Evolutionary conservation across 331 rosid genomes (phyloP).

Genomic region (Ulmus americana): DNA sequence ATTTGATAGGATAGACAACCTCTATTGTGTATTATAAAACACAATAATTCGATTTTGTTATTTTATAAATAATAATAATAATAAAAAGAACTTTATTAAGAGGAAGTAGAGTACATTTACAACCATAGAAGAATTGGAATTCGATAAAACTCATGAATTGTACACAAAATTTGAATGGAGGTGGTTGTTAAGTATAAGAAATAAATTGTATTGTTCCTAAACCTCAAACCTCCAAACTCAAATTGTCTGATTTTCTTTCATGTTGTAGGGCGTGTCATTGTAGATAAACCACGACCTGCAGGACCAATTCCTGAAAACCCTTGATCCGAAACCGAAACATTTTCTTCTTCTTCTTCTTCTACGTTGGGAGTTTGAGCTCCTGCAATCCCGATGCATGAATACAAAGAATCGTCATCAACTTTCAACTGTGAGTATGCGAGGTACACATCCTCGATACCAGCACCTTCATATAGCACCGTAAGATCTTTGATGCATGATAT

Average conservation of each 20-base stretch:
- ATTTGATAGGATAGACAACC: no score
- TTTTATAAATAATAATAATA: no score
- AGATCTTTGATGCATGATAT: slow-evolving; percentile 92
- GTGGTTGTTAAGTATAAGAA: no score
- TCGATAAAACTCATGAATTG: no score
- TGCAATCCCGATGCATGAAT: slow-evolving; percentile 84
- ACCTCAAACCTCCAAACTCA: neutral
- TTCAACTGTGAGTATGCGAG: slow-evolving; percentile 82
- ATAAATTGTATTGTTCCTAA: no score
- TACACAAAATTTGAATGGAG: no score
- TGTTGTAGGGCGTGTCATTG: slow-evolving; percentile 92
- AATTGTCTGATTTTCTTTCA: slow-evolving; percentile 19
- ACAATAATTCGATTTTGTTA: no score
- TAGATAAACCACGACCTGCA: slow-evolving; percentile 83
- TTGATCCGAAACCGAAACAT: slow-evolving; percentile 23
- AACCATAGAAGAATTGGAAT: no score
- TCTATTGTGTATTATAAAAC: no score
- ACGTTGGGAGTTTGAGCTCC: slow-evolving; percentile 57
- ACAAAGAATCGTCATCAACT: slow-evolving; percentile 71
- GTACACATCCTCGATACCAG: slow-evolving; percentile 69
- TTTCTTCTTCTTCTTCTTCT: slow-evolving; percentile 40
- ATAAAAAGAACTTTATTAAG: no score
- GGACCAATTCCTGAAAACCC: slow-evolving; percentile 73
- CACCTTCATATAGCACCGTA: slow-evolving; percentile 62
- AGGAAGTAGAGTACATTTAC: no score